phyloP scores from a whole-genome alignment of 805 yeast genomes.

The Wilhelminamyces savonicus region DNA sequence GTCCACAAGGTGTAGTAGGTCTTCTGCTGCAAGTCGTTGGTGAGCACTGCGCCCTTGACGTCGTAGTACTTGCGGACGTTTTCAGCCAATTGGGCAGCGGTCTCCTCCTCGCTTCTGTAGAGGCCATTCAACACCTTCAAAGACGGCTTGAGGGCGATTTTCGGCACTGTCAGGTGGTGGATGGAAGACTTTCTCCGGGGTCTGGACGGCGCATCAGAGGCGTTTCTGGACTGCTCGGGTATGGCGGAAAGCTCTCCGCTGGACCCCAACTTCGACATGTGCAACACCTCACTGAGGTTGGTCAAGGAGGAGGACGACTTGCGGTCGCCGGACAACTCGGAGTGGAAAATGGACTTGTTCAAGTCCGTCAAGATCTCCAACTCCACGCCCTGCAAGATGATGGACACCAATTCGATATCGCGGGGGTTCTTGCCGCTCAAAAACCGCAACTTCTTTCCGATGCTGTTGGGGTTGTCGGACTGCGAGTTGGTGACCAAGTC shows the following conservation, averaged over 20 bases:
- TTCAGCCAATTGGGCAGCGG: conserved; percentile 5
- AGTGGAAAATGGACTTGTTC: conserved; percentile 26
- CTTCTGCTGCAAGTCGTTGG: conserved; percentile 32
- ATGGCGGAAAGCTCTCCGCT: conserved; percentile 14
- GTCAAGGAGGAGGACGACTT: conserved; percentile 29
- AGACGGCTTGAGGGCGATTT: conserved; percentile 26
- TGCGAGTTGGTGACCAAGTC: conserved; percentile 9
- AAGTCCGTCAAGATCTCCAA: conserved; percentile 31
- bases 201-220: background rate
- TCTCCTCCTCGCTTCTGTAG: conserved; percentile 3
- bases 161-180: conserved; percentile 17
- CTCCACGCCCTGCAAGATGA: conserved; percentile 28
- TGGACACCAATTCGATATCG: conserved; percentile 24
- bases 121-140: conserved; percentile 2
- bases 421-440: conserved; percentile 14
- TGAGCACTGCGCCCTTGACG: conserved; percentile 31
- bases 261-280: conserved; percentile 15
- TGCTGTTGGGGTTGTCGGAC: conserved; percentile 1
- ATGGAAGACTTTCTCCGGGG: conserved; percentile 24
- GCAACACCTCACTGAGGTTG: conserved; percentile 18
- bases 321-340: conserved; percentile 24
- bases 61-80: conserved; percentile 10
- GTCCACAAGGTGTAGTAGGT: conserved; percentile 30
- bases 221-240: conserved; percentile 6
- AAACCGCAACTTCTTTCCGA: conserved; percentile 25